A percentile compares a stretch with the other conserved stretches of the same genome.
Conservation (phyloP, 495 filamentous ascomycete genomes). For the Pseudomonodictys pantanalensis region DNA sequence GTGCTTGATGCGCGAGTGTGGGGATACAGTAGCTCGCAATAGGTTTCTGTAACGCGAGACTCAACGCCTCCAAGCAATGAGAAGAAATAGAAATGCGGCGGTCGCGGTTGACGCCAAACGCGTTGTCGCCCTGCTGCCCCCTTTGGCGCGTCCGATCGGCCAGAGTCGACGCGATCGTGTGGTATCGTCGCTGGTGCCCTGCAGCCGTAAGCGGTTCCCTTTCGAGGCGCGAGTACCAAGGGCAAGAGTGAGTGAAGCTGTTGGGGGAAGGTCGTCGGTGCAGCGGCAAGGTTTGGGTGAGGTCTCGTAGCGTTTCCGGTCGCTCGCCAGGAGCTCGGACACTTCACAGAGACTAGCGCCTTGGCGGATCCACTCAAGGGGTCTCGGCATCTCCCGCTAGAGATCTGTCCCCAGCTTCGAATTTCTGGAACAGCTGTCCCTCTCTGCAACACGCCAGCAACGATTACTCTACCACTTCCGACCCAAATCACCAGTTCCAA, state of each 20-base stretch:
- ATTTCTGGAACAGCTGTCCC: constrained; percentile 13
- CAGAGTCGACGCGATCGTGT: not conserved
- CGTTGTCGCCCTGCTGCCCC: not conserved
- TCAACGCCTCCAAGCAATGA: constrained; percentile 2
- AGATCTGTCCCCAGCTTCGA: constrained; percentile 9
- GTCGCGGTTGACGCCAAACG: constrained; percentile 2
- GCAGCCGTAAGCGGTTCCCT: too few species aligned
- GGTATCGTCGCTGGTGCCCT: too few species aligned
- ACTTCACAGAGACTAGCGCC: not conserved
- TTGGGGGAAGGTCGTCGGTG: too few species aligned
- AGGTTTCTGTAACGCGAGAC: not conserved
- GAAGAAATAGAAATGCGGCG: not conserved
- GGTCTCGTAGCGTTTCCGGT: too few species aligned
- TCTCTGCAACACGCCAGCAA: constrained; percentile 7
- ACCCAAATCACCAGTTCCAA: constrained; percentile 52
- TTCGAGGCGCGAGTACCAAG: not conserved
- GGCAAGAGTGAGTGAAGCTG: not conserved
- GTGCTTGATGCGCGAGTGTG: not conserved
- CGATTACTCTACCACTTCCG: too few species aligned
- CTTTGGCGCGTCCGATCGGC: constrained; percentile 1
- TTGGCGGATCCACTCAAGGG: not conserved
- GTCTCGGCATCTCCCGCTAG: not conserved
- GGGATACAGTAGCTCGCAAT: constrained; percentile 5
- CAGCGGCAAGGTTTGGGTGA: too few species aligned
- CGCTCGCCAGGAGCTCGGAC: constrained; percentile 5